Base-by-base conservation (phyloP, 2,329 filamentous ascomycete genomes). In the Coniochaeta sp. region DNA sequence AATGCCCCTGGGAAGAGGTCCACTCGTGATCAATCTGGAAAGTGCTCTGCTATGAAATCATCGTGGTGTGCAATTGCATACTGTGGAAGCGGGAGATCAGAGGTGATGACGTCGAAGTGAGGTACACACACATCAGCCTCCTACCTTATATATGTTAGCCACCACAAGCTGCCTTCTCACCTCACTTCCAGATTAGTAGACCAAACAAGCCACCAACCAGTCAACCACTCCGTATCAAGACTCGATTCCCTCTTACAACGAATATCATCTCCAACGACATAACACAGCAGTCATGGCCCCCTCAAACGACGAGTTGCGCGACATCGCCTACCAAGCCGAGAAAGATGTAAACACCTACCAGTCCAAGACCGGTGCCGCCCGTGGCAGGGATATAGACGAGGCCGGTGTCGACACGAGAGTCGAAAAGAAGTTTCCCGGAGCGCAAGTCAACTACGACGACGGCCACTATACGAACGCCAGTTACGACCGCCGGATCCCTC, bases 301-400 rank as follows among this genome's bases (percentile, higher is more conserved):
- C 22, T 35, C 47, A 26, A 52, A 62, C 59, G 63, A 70, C 27
- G 65, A 71, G 53, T 68, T 73, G 52, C 67, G 69, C 55, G 59
- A 71, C 50, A 71, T 77, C 51, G 69, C 74, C 52, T 63, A 69
- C 30, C 61, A 74, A 58, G 73, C 75, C 42, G 73, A 78, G 66
- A 61, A 60, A 50, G 72, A 77, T 57, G 66, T 77, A 51, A 76
- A 76, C 66, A 71, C 65, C 12, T 73, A 75, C 59, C 67, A 74
- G 56, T 62, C 72, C 57, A 77, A 76, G 64, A 75, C 73, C 1
- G 74, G 75, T 50, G 63, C 62, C 8, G 67, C 66, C 48, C 71
- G 67, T 53, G 59, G 63, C 3, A 71, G 67, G 53, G 58, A 61
- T 1, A 64, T 71, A 5, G 67, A 74, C 7, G 66, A 72, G 10